These are phyloP conservation scores for Russula sp. DNA, from an alignment of 768 basidiomycete species.

Conservation along the genomic window DNA sequence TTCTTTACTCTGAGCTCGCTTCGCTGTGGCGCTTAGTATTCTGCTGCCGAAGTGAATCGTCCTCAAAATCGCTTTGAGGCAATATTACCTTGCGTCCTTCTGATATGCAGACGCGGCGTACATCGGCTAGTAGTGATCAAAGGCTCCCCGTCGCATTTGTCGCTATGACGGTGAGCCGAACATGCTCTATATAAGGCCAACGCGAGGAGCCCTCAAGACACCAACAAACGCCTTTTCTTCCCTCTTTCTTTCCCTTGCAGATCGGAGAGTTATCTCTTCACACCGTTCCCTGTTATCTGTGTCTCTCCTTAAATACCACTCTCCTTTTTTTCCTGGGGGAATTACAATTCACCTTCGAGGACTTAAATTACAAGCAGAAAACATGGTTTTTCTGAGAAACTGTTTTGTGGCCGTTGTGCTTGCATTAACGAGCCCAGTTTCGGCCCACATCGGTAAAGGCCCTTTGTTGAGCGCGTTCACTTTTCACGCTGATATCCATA, in stretches of 20 bases:
- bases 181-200: neutral
- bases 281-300: neutral
- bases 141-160: neutral
- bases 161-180: neutral
- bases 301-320: neutral
- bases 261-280: neutral
- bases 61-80: too few species aligned
- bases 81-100: too few species aligned
- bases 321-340: neutral
- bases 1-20: too few species aligned
- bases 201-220: neutral
- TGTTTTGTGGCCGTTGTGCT: neutral
- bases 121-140: too few species aligned
- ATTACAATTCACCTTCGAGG: too few species aligned
- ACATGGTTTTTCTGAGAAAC: neutral
- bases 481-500: neutral
- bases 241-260: neutral
- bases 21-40: too few species aligned
- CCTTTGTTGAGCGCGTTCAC: neutral
- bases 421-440: slow-evolving; percentile 2
- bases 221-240: neutral
- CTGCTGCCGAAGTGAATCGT: too few species aligned
- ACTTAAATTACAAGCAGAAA: neutral
- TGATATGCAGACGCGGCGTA: neutral
- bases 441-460: neutral